phyloP scores from a whole-genome alignment of 805 yeast genomes.

The Ogataea angusta region DNA sequence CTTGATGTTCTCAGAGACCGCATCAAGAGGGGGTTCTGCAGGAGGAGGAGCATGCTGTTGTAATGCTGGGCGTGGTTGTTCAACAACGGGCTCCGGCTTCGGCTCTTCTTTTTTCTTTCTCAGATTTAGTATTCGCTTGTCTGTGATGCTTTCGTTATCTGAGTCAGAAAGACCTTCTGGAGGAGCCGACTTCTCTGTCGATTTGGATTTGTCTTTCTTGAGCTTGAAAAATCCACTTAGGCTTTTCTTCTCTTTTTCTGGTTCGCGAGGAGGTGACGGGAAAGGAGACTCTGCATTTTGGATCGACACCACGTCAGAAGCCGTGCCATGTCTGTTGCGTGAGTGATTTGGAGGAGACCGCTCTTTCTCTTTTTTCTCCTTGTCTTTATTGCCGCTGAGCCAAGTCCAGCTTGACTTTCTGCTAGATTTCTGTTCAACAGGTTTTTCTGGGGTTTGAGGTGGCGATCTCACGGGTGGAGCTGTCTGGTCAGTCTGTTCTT shows the following conservation, averaged over 20 bases:
- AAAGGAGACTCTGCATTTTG: conserved; percentile 4
- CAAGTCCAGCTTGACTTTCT: conserved; percentile 18
- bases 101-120: conserved; percentile 7
- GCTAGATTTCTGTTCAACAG: conserved; percentile 4
- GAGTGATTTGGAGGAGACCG: conserved; percentile 24
- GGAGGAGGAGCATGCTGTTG: neutral
- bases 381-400: conserved; percentile 15
- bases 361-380: conserved; percentile 10
- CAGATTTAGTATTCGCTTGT: conserved; percentile 11
- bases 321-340: conserved; percentile 30
- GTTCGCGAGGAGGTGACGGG: conserved; percentile 13
- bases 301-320: conserved; percentile 8
- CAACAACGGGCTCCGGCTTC: neutral
- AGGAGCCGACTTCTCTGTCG: conserved; percentile 12
- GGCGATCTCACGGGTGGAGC: conserved; percentile 4
- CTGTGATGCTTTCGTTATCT: conserved; percentile 24
- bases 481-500: neutral
- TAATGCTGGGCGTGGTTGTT: neutral
- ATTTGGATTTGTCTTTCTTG: conserved; percentile 22
- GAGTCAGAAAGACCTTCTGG: conserved; percentile 19
- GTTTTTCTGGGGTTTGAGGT: conserved; percentile 11
- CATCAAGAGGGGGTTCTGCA: conserved; percentile 7
- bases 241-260: conserved; percentile 15
- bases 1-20: conserved; percentile 21
- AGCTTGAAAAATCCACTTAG: conserved; percentile 29